A percentile compares a stretch with the other conserved stretches of the same genome.
Evolutionary conservation across 1,284 basidiomycete genomes (phyloP).

Genomic region (Ganoderma leucocontextum): DNA sequence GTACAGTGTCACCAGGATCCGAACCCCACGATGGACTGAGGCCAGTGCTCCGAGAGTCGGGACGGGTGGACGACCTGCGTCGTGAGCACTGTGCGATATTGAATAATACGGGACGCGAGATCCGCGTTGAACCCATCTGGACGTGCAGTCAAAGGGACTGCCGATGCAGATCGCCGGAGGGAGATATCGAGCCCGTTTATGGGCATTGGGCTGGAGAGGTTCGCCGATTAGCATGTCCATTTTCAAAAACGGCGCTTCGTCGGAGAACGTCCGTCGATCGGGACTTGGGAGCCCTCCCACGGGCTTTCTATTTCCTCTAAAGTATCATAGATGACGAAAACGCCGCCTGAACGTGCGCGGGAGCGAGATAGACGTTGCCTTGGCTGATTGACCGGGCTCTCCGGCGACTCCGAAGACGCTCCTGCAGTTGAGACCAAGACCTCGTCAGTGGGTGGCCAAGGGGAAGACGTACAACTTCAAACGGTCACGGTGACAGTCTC

Average conservation of each 20-base stretch:
- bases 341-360: not conserved
- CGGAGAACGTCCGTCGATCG: not conserved
- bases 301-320: not conserved
- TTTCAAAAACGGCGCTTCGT: not conserved
- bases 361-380: not conserved
- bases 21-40: not conserved
- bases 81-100: not conserved
- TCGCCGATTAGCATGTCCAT: not conserved
- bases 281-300: not conserved
- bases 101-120: not conserved
- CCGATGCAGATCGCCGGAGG: not conserved
- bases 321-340: not conserved
- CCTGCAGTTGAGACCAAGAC: not conserved
- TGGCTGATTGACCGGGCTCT: not conserved
- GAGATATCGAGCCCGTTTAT: not conserved
- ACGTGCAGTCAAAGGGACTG: too few relatives aligned
- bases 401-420: not conserved
- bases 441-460: not conserved
- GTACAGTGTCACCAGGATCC: too few relatives aligned
- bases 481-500: not conserved
- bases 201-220: not conserved
- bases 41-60: not conserved
- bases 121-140: not conserved
- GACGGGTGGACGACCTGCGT: not conserved
- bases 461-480: not conserved